phyloP scores from a whole-genome alignment of 768 basidiomycete genomes.

The Podaxis carcinomalis region DNA sequence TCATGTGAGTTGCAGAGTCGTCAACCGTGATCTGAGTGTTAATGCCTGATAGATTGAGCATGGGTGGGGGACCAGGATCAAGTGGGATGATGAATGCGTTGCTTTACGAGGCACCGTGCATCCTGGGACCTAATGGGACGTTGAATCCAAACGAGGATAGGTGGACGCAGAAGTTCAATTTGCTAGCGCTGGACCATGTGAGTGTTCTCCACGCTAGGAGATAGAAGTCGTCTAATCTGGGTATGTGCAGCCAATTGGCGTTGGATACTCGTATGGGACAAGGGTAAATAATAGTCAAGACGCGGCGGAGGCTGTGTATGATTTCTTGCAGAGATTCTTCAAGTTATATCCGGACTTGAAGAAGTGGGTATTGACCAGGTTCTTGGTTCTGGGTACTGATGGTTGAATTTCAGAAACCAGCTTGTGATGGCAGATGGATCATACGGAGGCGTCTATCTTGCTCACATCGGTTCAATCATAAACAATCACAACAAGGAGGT shows the following conservation, averaged over 20 bases:
- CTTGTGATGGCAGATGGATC: slow-evolving; percentile 27
- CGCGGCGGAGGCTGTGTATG: slow-evolving; percentile 29
- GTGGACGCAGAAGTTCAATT: slow-evolving; percentile 22
- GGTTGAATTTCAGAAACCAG: slow-evolving; percentile 14
- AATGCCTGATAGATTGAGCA: slow-evolving; percentile 20
- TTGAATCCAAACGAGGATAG: slow-evolving; percentile 20
- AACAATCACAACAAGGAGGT: slow-evolving; percentile 26
- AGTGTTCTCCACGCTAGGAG: neutral
- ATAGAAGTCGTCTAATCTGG: neutral
- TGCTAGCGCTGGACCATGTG: slow-evolving; percentile 23
- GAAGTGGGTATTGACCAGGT: neutral
- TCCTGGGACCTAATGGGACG: slow-evolving; percentile 17
- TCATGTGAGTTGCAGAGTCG: slow-evolving; percentile 20
- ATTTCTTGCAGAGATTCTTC: slow-evolving; percentile 32
- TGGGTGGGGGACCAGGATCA: slow-evolving; percentile 31
- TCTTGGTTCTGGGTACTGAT: neutral
- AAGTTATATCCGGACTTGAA: slow-evolving; percentile 19
- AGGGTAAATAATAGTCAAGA: slow-evolving; percentile 26
- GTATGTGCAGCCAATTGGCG: slow-evolving; percentile 24
- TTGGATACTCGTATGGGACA: slow-evolving; percentile 30
- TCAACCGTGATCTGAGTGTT: neutral
- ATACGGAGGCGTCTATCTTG: slow-evolving; percentile 31
- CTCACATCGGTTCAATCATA: slow-evolving; percentile 31
- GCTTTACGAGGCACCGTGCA: slow-evolving; percentile 23
- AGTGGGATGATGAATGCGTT: slow-evolving; percentile 25